These are phyloP conservation scores for Mycena epipterygia DNA, from an alignment of 768 basidiomycete genomes.

Conservation along the genomic window DNA sequence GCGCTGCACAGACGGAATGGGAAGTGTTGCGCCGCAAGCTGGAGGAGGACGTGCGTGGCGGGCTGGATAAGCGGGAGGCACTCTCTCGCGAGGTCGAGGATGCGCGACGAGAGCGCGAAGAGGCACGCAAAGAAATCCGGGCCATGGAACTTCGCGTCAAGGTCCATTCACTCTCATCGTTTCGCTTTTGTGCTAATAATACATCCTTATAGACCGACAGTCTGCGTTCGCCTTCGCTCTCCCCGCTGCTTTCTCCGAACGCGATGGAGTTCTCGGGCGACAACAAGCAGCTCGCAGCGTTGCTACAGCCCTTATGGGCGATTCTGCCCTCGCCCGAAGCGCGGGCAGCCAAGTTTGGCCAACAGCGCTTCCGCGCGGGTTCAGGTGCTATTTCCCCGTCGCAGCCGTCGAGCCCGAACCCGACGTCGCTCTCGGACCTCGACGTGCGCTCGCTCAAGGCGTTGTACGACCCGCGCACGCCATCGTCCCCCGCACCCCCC, in stretches of 20 bases:
- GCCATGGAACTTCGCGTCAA: constrained; percentile 54
- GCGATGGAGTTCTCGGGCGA: constrained; percentile 50
- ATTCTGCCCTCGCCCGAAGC: constrained; percentile 89
- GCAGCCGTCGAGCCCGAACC: constrained; percentile 42
- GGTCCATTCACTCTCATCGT: constrained; percentile 40
- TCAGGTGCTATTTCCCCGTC: constrained; percentile 56
- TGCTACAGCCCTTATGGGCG: constrained; percentile 83
- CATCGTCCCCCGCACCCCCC: constrained; percentile 42
- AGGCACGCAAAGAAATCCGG: constrained; percentile 57
- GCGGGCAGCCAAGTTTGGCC: constrained; percentile 74
- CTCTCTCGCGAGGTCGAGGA: constrained; percentile 68
- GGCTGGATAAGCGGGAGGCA: constrained; percentile 61
- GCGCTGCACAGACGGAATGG: constrained; percentile 62
- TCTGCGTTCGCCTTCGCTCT: constrained; percentile 23
- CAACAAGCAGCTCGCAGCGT: constrained; percentile 66
- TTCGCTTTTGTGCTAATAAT: background rate
- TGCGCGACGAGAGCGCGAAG: constrained; percentile 64
- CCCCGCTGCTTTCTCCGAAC: constrained; percentile 39
- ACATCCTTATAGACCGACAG: constrained; percentile 28
- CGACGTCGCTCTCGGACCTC: constrained; percentile 80
- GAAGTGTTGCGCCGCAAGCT: constrained; percentile 58
- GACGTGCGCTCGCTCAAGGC: constrained; percentile 90
- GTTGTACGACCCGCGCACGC: constrained; percentile 70
- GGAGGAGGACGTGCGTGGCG: constrained; percentile 64
- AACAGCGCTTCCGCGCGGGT: constrained; percentile 63